A percentile compares a stretch with the other conserved stretches of the same genome.
Conservation (phyloP, 768 basidiomycete species). For the Calvatia gigantea region DNA sequence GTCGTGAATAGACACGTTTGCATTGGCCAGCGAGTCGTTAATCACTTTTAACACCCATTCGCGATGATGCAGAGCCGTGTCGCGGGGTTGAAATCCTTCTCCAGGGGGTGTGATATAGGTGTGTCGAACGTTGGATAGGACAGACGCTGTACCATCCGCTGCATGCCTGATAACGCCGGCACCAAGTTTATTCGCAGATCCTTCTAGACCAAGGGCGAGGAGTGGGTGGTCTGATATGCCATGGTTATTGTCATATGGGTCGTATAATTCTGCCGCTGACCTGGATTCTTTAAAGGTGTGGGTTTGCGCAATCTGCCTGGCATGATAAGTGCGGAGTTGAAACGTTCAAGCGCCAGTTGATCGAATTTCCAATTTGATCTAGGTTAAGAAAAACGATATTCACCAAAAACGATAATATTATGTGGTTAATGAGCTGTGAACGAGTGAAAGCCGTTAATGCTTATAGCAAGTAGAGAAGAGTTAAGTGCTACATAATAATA, state of each 20-base stretch:
- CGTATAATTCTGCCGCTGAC: constrained; percentile 19
- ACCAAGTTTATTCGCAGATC: constrained; percentile 97
- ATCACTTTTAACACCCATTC: constrained; percentile 88
- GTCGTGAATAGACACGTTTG: constrained; percentile 67
- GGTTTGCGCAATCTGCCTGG: constrained; percentile 22
- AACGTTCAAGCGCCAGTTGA: neutral
- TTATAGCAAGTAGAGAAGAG: no score
- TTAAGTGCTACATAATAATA: neutral
- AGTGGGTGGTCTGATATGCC: constrained; percentile 53
- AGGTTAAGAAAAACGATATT: no score
- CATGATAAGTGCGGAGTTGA: constrained; percentile 21
- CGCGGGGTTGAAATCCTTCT: constrained; percentile 93
- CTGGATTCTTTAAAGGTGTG: constrained; percentile 33
- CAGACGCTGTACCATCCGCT: constrained; percentile 64
- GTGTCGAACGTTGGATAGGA: constrained; percentile 91
- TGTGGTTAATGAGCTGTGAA: neutral
- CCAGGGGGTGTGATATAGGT: constrained; percentile 99
- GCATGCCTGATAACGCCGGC: constrained; percentile 88
- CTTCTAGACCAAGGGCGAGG: constrained; percentile 94
- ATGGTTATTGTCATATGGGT: neutral
- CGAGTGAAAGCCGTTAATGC: neutral
- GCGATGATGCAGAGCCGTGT: constrained; percentile 94
- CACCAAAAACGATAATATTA: constrained; percentile 4
- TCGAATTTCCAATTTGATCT: neutral
- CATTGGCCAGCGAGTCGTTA: constrained; percentile 66